Evolutionary conservation across 108 stramenopile species (phyloP).

Genomic region (Cyclotella distinguenda): DNA sequence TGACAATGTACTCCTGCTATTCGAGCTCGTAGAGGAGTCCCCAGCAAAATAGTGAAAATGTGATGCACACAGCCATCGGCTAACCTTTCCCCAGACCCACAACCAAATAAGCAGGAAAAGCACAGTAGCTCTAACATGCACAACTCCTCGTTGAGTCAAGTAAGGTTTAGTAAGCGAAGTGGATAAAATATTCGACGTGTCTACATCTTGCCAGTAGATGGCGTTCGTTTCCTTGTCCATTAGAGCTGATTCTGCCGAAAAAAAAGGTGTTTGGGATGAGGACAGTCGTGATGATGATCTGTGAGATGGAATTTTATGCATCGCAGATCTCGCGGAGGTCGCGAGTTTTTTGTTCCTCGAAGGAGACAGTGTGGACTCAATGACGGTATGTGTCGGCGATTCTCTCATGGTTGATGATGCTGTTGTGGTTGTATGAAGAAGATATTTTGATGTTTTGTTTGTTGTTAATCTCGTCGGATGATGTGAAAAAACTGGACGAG

Average conservation of each 20-base stretch:
- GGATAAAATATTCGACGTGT: constrained; percentile 30
- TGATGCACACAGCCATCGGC: constrained; percentile 6
- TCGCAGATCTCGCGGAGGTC: constrained; percentile 18
- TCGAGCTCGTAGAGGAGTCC: too few species aligned
- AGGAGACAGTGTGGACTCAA: neutral
- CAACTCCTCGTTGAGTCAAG: constrained; percentile 35
- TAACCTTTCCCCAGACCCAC: constrained; percentile 45
- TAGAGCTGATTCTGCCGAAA: constrained; percentile 59
- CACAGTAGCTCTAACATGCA: constrained; percentile 45
- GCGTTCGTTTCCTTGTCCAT: constrained; percentile 76
- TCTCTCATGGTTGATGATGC: too few species aligned
- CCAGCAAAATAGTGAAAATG: constrained; percentile 18
- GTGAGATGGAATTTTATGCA: constrained; percentile 23
- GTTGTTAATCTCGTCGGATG: too few species aligned
- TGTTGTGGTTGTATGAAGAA: too few species aligned
- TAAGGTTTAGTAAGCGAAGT: constrained; percentile 43
- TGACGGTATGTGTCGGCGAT: too few species aligned
- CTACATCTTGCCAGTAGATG: constrained; percentile 77
- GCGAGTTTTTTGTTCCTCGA: constrained; percentile 24
- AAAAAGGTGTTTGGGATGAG: neutral
- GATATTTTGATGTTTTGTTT: too few species aligned
- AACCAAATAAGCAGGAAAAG: constrained; percentile 34
- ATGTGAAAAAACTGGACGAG: too few species aligned
- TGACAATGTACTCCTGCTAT: neutral
- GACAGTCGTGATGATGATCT: neutral